Conservation (phyloP, 1,139 yeast genomes). For the Suhomyces chickasaworum region DNA sequence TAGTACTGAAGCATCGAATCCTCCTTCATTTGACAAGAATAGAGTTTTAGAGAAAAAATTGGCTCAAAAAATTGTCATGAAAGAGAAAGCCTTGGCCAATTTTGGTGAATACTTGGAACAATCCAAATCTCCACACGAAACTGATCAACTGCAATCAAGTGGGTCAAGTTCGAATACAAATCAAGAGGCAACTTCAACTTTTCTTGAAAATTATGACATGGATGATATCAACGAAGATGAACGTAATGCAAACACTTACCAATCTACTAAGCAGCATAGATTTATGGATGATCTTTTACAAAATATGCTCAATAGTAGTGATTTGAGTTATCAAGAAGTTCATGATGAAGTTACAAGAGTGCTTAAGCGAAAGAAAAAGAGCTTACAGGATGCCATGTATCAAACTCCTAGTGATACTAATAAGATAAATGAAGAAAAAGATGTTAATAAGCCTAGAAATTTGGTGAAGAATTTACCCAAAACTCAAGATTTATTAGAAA, state of each 20-base stretch:
- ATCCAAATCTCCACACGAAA: neutral
- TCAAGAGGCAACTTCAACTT: neutral
- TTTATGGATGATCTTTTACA: constrained; percentile 11
- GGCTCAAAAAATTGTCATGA: constrained; percentile 27
- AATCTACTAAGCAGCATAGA: constrained; percentile 5
- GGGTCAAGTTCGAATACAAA: neutral
- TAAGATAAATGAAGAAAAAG: constrained; percentile 11
- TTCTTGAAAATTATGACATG: constrained; percentile 2
- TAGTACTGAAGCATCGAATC: constrained; percentile 56
- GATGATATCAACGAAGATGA: constrained; percentile 3
- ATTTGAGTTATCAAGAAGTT: constrained; percentile 24
- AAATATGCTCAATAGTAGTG: constrained; percentile 23
- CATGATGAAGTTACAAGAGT: constrained; percentile 25
- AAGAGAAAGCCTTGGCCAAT: constrained; percentile 15
- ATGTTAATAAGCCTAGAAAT: constrained; percentile 55
- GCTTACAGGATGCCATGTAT: constrained; percentile 24
- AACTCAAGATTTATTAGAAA: constrained; percentile 52
- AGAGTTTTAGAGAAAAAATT: constrained; percentile 33
- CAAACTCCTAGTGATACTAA: constrained; percentile 28
- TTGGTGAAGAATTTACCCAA: constrained; percentile 55
- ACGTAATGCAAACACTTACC: neutral
- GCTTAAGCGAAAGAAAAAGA: constrained; percentile 26
- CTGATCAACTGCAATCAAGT: neutral
- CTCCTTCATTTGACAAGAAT: constrained; percentile 77
- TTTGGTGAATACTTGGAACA: constrained; percentile 16